These are phyloP conservation scores for Termitomyces eurrhizus DNA, from an alignment of 768 basidiomycete genomes.

Conservation along the genomic window DNA sequence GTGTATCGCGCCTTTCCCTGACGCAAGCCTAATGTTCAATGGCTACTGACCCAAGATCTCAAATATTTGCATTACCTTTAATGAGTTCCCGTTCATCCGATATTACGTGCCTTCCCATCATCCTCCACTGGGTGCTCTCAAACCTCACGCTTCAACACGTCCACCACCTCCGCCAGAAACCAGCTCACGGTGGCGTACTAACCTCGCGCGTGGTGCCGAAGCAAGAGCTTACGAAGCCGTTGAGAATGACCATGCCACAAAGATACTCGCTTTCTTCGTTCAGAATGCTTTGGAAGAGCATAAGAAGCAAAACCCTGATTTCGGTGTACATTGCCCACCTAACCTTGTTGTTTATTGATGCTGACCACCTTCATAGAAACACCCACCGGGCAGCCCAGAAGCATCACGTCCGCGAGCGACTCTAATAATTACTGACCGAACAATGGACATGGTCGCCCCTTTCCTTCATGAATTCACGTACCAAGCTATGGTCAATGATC, in stretches of 20 bases:
- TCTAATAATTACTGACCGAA: constrained; percentile 91
- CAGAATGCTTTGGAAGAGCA: constrained; percentile 84
- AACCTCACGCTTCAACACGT: constrained; percentile 59
- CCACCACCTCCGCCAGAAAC: constrained; percentile 63
- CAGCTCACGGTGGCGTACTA: constrained; percentile 74
- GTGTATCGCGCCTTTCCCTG: constrained; percentile 18
- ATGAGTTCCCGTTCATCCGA: constrained; percentile 90
- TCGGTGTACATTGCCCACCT: constrained; percentile 58
- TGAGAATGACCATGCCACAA: constrained; percentile 74
- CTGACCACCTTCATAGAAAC: constrained; percentile 40
- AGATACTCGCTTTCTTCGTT: constrained; percentile 80
- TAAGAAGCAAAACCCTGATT: constrained; percentile 81
- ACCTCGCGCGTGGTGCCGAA: constrained; percentile 69
- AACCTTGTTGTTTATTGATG: not conserved
- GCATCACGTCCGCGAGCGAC: constrained; percentile 68
- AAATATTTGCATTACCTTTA: constrained; percentile 84
- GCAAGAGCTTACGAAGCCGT: constrained; percentile 67
- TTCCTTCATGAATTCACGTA: constrained; percentile 98
- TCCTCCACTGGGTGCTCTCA: constrained; percentile 79
- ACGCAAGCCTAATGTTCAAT: not conserved
- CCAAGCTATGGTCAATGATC: constrained; percentile 97
- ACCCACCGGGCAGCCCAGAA: constrained; percentile 29
- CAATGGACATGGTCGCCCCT: constrained; percentile 90
- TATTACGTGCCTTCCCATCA: constrained; percentile 88
- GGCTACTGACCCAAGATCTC: constrained; percentile 51